Base-by-base conservation (phyloP, 2,329 filamentous ascomycete genomes). In the Aspergillus japonicus region DNA sequence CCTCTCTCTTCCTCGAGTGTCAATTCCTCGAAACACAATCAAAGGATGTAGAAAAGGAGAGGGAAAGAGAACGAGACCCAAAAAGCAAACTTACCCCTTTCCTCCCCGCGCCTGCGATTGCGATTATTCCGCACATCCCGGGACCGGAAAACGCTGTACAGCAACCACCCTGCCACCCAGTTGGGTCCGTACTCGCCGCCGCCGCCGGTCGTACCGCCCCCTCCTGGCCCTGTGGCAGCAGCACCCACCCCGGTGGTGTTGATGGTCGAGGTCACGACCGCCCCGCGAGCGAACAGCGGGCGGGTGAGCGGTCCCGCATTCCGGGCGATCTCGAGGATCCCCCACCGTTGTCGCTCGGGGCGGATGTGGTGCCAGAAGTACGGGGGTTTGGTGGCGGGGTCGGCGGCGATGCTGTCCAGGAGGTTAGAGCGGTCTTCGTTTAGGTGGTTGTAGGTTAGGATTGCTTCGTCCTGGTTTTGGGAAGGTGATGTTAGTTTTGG, bases 301-400 rank as follows among this genome's bases (percentile, higher is more conserved):
- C 75, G 69, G 24, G 76, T 78, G 4, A 73, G 64, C 6, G 76
- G 72, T 1, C 71, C 71, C 0, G 77, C 74, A 47, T 76, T 77
- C 51, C 71, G 72, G 69, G 76, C 78, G 53, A 78, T 79, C 59
- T 78, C 75, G 59, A 75, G 67, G 54, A 79, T 74, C 2, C 71
- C 78, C 72, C 74, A 76, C 39, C 73, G 73, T 63, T 78, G 77
- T 26, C 73, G 69, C 35, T 80, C 78, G 19, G 72, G 76, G 23
- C 76, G 73, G 59, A 80, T 78, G 52, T 80, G 77, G 62, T 80
- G 78, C 78, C 78, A 80, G 68, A 78, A 80, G 65, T 75, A 80
- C 1, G 78, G 77, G 4, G 77, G 77, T 16, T 73, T 71, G 31
- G 71, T 75, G 48, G 62, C 61, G 23, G 74, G 72, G 60, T 78